phyloP scores from a whole-genome alignment of 257 asterid species.

The Fraxinus anomala region DNA sequence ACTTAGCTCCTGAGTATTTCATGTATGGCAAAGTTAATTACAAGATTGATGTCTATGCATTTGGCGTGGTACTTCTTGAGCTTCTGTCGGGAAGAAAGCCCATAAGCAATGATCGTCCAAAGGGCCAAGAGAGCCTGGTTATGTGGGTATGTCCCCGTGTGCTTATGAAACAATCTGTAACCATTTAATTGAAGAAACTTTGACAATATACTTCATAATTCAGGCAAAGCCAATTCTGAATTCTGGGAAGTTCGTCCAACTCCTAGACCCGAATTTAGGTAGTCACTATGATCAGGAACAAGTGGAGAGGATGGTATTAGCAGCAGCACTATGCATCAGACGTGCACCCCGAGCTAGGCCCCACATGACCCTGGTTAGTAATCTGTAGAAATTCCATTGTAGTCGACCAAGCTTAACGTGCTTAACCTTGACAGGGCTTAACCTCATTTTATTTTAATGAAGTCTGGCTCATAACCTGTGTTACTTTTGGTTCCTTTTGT shows the following conservation, averaged over 20 bases:
- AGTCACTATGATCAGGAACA: slow-evolving; percentile 57
- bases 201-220: background rate
- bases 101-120: slow-evolving; percentile 69
- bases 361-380: slow-evolving; percentile 79
- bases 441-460: background rate
- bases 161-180: background rate
- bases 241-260: slow-evolving; percentile 52
- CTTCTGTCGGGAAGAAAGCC: slow-evolving; percentile 95
- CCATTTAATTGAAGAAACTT: background rate
- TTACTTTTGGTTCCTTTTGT: background rate
- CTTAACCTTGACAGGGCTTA: background rate
- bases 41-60: slow-evolving; percentile 92
- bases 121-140: slow-evolving; percentile 97
- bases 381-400: background rate
- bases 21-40: slow-evolving; percentile 94
- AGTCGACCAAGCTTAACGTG: background rate
- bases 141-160: slow-evolving; percentile 77
- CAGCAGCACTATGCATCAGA: slow-evolving; percentile 86
- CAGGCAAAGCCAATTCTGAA: slow-evolving; percentile 86
- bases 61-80: slow-evolving; percentile 95
- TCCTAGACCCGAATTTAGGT: slow-evolving; percentile 71
- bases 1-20: slow-evolving; percentile 98
- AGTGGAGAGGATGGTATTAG: slow-evolving; percentile 79
- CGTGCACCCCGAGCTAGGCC: slow-evolving; percentile 94
- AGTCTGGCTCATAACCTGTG: background rate